Percentiles rank a stretch among this genome's conserved stretches.
Conservation (phyloP, 495 filamentous ascomycete genomes). For the Talaromyces stipitatus region DNA sequence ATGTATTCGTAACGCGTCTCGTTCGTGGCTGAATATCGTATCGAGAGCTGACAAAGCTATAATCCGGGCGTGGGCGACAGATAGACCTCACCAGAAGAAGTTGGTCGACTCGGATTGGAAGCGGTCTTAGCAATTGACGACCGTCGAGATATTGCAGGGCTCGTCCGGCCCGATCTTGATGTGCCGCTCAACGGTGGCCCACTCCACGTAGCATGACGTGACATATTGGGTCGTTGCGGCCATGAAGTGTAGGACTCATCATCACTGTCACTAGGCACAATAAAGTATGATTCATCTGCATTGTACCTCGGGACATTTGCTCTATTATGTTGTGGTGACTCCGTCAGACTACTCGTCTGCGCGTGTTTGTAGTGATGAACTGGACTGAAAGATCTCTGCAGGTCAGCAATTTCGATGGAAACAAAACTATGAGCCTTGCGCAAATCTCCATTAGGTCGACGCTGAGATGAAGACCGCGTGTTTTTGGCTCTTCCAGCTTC, state of each 20-base stretch:
- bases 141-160: conserved; percentile 3
- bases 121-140: conserved; percentile 1
- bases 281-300: background rate
- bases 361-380: background rate
- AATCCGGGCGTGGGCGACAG: background rate
- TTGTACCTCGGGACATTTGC: background rate
- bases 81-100: background rate
- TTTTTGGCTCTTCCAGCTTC: conserved; percentile 20
- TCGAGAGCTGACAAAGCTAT: background rate
- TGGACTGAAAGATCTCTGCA: background rate
- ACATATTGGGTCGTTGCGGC: background rate
- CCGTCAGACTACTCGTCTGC: background rate
- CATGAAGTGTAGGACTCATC: background rate
- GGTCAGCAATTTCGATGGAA: conserved; percentile 16
- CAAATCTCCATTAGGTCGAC: conserved; percentile 11
- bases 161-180: background rate
- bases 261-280: background rate
- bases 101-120: background rate
- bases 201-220: background rate
- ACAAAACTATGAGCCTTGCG: conserved; percentile 27
- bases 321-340: background rate
- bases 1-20: background rate
- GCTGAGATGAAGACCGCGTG: conserved; percentile 10
- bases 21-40: background rate
- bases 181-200: background rate